Conservation (phyloP, 2,329 filamentous ascomycete species). For the Lachnum nothofagi region DNA sequence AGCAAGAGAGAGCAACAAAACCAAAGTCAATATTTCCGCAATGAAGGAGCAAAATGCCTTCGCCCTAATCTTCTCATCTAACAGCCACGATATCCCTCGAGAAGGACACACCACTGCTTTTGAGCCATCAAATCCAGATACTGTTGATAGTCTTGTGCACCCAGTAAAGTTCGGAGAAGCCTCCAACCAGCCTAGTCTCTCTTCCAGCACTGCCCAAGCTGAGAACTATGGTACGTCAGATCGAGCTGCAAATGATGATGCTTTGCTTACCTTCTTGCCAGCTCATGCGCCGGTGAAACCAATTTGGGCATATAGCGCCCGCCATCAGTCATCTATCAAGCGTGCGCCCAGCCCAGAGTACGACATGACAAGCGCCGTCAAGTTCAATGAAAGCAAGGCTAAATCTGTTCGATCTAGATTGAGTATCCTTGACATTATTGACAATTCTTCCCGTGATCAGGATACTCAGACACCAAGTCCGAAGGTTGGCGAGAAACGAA, state of each 20-base stretch:
- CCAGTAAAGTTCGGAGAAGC: background rate
- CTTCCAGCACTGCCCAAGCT: background rate
- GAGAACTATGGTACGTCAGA: background rate
- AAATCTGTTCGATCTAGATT: constrained; percentile 22
- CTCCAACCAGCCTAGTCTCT: background rate
- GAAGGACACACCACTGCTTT: background rate
- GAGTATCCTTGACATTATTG: constrained; percentile 31
- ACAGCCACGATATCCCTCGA: background rate
- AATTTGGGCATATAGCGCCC: background rate
- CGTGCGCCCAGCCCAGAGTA: constrained; percentile 18
- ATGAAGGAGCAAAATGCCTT: constrained; percentile 1
- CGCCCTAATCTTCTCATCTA: background rate
- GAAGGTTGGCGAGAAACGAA: constrained; percentile 24
- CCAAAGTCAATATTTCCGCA: constrained; percentile 11
- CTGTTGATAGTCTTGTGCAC: background rate
- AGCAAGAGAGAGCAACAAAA: constrained; percentile 30
- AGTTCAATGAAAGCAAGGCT: constrained; percentile 24
- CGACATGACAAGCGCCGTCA: constrained; percentile 30
- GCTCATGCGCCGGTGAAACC: background rate
- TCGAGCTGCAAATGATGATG: background rate
- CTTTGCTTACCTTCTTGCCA: background rate
- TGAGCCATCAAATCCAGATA: background rate
- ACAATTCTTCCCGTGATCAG: constrained; percentile 11
- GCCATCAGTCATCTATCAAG: background rate
- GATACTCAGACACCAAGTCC: background rate